phyloP scores from a whole-genome alignment of 2,329 filamentous ascomycete species.

The Cercospora sesami region DNA sequence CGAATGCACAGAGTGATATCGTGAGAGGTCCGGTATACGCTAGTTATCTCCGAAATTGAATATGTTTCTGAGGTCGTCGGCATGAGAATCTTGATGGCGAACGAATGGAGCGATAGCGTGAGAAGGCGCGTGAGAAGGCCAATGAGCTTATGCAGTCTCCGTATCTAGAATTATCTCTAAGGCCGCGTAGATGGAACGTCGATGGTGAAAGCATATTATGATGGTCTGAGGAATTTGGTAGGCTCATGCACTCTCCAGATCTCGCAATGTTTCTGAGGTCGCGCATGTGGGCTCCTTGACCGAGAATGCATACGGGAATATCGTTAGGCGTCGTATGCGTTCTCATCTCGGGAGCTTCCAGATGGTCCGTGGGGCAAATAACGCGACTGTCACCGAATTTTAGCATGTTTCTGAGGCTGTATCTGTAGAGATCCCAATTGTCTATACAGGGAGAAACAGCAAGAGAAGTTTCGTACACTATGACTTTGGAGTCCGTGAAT shows the following conservation, averaged over 20 bases:
- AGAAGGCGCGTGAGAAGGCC: neutral
- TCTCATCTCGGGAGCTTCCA: neutral
- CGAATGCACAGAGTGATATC: neutral
- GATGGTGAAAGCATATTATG: neutral
- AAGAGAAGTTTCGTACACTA: neutral
- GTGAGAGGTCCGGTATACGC: neutral
- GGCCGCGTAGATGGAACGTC: neutral
- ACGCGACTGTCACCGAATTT: neutral
- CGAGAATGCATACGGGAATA: no score
- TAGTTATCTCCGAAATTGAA: no score
- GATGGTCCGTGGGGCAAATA: neutral
- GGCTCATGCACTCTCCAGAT: neutral
- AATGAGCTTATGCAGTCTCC: neutral
- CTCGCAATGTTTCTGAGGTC: no score
- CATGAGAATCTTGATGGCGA: neutral
- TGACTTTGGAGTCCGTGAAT: neutral
- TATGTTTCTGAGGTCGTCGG: no score
- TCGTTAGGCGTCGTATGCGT: no score
- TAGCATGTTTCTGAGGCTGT: neutral
- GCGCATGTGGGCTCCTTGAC: no score
- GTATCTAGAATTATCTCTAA: neutral
- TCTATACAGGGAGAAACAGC: neutral
- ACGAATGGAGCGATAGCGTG: neutral
- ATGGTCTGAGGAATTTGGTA: neutral
- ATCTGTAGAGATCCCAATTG: neutral